Percentiles rank a stretch among this genome's conserved stretches.
These are phyloP conservation scores for Boletus reticuloceps DNA, from an alignment of 768 basidiomycete species.

Conservation along the genomic window DNA sequence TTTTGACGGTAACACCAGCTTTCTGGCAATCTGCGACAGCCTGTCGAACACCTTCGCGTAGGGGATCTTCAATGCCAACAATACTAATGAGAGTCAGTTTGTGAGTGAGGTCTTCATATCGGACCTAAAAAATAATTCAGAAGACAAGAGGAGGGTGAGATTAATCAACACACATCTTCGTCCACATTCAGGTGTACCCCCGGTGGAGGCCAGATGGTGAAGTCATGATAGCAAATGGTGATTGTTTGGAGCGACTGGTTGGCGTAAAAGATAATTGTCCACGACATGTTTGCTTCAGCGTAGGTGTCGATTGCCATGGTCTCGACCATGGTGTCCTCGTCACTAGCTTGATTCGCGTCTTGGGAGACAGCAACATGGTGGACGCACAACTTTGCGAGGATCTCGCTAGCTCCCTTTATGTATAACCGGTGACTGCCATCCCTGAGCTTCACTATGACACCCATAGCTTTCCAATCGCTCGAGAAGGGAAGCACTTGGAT, in stretches of 20 bases:
- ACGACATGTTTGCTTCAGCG: constrained; percentile 76
- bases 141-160: neutral
- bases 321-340: constrained; percentile 41
- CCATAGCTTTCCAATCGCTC: constrained; percentile 93
- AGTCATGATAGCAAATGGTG: constrained; percentile 90
- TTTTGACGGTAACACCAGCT: constrained; percentile 93
- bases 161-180: constrained; percentile 49
- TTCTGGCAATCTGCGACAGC: constrained; percentile 85
- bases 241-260: constrained; percentile 95
- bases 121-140: constrained; percentile 50
- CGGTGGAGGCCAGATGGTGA: constrained; percentile 79
- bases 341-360: constrained; percentile 13
- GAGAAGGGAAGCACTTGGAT: constrained; percentile 94
- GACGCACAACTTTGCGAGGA: constrained; percentile 75
- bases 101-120: constrained; percentile 63
- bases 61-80: constrained; percentile 96
- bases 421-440: constrained; percentile 64
- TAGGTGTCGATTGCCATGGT: constrained; percentile 61
- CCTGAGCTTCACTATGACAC: constrained; percentile 67
- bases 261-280: constrained; percentile 97
- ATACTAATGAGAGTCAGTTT: constrained; percentile 87
- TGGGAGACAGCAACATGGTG: constrained; percentile 66
- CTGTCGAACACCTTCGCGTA: constrained; percentile 86
- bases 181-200: constrained; percentile 39
- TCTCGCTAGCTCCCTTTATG: constrained; percentile 93